These are phyloP conservation scores for Fraxinus dipetala DNA, from an alignment of 305 asterid species.

Conservation along the genomic window DNA sequence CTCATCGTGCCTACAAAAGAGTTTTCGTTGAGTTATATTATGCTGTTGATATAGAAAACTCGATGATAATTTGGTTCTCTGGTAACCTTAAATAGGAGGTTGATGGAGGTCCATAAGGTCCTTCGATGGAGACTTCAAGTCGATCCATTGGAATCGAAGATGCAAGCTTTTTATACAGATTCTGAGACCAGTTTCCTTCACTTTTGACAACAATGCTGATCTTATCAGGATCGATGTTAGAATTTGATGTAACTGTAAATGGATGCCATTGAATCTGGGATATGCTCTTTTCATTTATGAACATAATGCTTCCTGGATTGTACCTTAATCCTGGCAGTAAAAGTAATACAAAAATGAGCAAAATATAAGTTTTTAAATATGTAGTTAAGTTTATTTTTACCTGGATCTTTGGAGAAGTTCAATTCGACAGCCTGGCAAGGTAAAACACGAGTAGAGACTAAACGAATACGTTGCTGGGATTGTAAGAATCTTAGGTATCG, in stretches of 20 bases:
- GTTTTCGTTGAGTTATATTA: not conserved
- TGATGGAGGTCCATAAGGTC: constrained; percentile 41
- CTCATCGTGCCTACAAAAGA: constrained; percentile 30
- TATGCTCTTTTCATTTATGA: constrained; percentile 36
- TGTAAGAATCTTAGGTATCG: constrained; percentile 42
- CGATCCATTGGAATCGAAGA: constrained; percentile 23
- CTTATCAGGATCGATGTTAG: constrained; percentile 28
- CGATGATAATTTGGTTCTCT: not conserved
- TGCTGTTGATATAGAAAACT: not conserved
- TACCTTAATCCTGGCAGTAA: constrained; percentile 30
- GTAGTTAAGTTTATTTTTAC: not conserved
- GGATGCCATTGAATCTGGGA: constrained; percentile 50
- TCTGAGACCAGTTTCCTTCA: constrained; percentile 45
- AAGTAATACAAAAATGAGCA: not conserved
- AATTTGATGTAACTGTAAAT: constrained; percentile 39
- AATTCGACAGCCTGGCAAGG: constrained; percentile 42
- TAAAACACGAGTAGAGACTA: constrained; percentile 39
- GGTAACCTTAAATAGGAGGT: constrained; percentile 34
- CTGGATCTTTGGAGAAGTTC: constrained; percentile 42
- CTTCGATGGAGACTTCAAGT: constrained; percentile 39
- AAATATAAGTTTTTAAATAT: not conserved
- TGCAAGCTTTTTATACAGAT: constrained; percentile 32
- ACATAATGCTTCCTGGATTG: constrained; percentile 36
- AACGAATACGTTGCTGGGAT: constrained; percentile 32
- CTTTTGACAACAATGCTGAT: constrained; percentile 37